Evolutionary conservation across 75 land plant species (phyloP), one percentile per base, ranked within the genome.

Genomic region (Chamaecyparis obtusa): DNA sequence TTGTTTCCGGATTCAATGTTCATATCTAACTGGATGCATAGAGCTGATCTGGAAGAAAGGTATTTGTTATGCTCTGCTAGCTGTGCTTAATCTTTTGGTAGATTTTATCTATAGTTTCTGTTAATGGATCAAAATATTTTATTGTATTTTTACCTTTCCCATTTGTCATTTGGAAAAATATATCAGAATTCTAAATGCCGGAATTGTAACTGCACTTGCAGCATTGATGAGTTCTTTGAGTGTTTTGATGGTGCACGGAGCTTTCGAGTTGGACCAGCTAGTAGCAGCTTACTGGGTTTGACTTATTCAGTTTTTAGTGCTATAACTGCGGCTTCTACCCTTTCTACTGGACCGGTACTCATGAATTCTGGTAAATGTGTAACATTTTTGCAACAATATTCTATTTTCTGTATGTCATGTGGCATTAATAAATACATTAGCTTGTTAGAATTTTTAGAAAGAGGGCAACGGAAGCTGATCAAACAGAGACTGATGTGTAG

Each of bases 201-300:
- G 30, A 87, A 82, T n/a, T 37, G 24, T 30, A 46, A 76, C 88
- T 49, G 14, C 88, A 43, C 39, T 82, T 90, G 88, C 97, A 98
- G 99, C 69, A 83, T 97, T 43, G 95, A 97, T 84, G 96, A 98
- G 78, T 98, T 98, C 87, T 97, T 98, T 92, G 97, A 97, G 85
- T 98, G 99, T 84, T 93, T 96, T 71, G 99, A 98, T 90, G 98
- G 89, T 24, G 85, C 94, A 88, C 88, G 95, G 89, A 94, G 89
- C 88, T 91, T 89, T 14, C 95, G 92, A 48, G 88, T 89, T 11
- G 88, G 90, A 74, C 33, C 86, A 15, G 90, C 87, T 43, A 90
- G 77, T 85, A 91, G 96, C 84, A 93, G 95, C 2, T 76, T 97
- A 39, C 95, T 93, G 98, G 94, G 90, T 84, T 96, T 93, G 99